phyloP scores from a whole-genome alignment of 768 basidiomycete species.

The Pleurotus salmoneostramineus region DNA sequence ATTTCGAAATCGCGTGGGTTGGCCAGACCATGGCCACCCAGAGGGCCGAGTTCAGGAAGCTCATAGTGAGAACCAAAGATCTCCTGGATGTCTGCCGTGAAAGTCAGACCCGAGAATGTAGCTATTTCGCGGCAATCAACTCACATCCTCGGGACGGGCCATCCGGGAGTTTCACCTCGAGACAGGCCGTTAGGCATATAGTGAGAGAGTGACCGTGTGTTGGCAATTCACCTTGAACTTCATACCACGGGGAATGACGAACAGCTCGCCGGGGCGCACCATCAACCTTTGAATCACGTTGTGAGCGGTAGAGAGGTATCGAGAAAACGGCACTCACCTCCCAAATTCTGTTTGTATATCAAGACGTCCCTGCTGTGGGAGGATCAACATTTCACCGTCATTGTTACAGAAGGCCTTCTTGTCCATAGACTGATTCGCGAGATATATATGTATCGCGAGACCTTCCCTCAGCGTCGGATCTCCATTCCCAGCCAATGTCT shows the following conservation, averaged over 20 bases:
- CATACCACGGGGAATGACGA: constrained; percentile 63
- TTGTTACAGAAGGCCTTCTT: constrained; percentile 58
- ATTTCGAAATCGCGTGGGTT: constrained; percentile 61
- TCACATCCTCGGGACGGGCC: constrained; percentile 60
- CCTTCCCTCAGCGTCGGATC: constrained; percentile 62
- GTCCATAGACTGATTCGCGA: constrained; percentile 56
- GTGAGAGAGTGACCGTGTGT: background rate
- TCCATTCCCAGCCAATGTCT: constrained; percentile 61
- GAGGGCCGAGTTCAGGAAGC: constrained; percentile 61
- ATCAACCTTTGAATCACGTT: constrained; percentile 37
- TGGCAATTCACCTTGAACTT: constrained; percentile 50
- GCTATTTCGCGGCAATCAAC: constrained; percentile 13
- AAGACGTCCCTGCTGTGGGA: constrained; percentile 61
- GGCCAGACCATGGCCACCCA: constrained; percentile 65
- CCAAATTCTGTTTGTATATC: constrained; percentile 72
- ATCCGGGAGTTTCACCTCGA: constrained; percentile 47
- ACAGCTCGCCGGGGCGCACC: constrained; percentile 61
- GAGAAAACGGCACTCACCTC: constrained; percentile 33
- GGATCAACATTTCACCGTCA: constrained; percentile 65
- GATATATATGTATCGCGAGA: constrained; percentile 60
- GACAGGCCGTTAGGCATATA: background rate
- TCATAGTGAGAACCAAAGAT: constrained; percentile 61
- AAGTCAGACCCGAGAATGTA: background rate
- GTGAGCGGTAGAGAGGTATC: background rate
- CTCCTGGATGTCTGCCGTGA: constrained; percentile 50